Conservation (phyloP, 345 rosid genomes). For the Turritis glabra region DNA sequence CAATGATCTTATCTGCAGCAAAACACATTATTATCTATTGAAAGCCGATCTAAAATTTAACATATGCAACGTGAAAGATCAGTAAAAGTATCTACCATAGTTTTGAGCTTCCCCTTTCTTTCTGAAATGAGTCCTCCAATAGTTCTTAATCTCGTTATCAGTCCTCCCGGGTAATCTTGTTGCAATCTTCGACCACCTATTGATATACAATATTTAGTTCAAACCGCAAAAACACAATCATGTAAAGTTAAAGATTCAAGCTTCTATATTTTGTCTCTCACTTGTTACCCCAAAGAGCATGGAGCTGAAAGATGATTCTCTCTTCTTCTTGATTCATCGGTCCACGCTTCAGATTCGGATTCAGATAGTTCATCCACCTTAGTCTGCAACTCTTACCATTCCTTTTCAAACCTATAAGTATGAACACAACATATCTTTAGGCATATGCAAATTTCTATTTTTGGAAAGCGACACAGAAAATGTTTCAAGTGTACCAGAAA, state of each 20-base stretch:
- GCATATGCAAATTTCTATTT: background rate
- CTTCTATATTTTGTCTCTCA: slow-evolving; percentile 36
- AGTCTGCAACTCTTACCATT: slow-evolving; percentile 79
- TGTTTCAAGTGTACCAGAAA: slow-evolving; percentile 44
- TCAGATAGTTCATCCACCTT: slow-evolving; percentile 74
- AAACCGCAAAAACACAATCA: slow-evolving; percentile 10
- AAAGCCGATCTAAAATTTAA: background rate
- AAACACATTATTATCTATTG: background rate
- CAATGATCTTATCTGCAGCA: slow-evolving; percentile 18
- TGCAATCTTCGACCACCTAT: slow-evolving; percentile 73
- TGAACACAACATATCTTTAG: background rate
- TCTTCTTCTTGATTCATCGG: slow-evolving; percentile 61
- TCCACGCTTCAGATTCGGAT: slow-evolving; percentile 62
- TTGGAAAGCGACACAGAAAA: background rate
- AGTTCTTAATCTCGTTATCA: slow-evolving; percentile 75
- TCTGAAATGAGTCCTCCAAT: slow-evolving; percentile 65
- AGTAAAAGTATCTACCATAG: slow-evolving; percentile 14
- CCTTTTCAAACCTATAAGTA: slow-evolving; percentile 53
- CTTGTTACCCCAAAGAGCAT: slow-evolving; percentile 75
- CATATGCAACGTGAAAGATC: background rate
- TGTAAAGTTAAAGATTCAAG: background rate
- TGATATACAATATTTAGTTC: slow-evolving; percentile 4
- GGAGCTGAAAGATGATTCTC: slow-evolving; percentile 54
- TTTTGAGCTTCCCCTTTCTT: slow-evolving; percentile 48
- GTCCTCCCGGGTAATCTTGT: slow-evolving; percentile 72